These are phyloP conservation scores for Wakefieldia striispora DNA, from an alignment of 768 basidiomycete genomes.

Conservation along the genomic window DNA sequence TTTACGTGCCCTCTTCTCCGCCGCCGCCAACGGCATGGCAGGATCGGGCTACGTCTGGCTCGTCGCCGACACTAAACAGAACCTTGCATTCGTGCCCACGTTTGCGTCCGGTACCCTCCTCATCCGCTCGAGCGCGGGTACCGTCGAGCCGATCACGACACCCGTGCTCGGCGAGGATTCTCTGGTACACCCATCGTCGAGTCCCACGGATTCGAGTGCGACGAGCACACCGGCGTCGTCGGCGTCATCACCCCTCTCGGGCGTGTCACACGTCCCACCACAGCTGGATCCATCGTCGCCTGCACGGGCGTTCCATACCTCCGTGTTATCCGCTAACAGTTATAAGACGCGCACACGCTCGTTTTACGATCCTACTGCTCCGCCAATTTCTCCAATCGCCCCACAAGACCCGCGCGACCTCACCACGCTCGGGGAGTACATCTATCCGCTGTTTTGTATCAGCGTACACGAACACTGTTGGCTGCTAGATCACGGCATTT, in stretches of 20 bases:
- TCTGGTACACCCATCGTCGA: neutral
- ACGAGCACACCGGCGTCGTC: constrained; percentile 12
- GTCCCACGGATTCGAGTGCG: constrained; percentile 11
- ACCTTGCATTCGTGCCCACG: constrained; percentile 76
- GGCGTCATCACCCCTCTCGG: constrained; percentile 43
- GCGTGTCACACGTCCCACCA: constrained; percentile 33
- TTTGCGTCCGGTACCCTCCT: constrained; percentile 89
- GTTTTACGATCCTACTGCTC: constrained; percentile 21
- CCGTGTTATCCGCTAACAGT: constrained; percentile 1
- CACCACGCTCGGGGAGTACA: constrained; percentile 43
- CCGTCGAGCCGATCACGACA: constrained; percentile 20
- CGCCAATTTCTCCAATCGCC: constrained; percentile 1
- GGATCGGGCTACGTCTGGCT: constrained; percentile 87
- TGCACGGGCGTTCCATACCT: constrained; percentile 30
- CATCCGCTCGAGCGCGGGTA: constrained; percentile 54
- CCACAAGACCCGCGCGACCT: constrained; percentile 25
- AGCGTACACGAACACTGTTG: constrained; percentile 85
- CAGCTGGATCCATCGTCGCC: constrained; percentile 31
- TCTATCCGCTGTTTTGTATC: constrained; percentile 77
- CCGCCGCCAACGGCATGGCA: constrained; percentile 75
- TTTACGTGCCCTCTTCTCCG: constrained; percentile 73
- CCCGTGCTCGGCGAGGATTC: constrained; percentile 31
- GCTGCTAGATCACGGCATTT: constrained; percentile 86
- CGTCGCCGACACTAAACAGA: constrained; percentile 62
- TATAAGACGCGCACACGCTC: constrained; percentile 24